phyloP scores from a whole-genome alignment of 2,329 filamentous ascomycete species.

The Zarea fungicola region DNA sequence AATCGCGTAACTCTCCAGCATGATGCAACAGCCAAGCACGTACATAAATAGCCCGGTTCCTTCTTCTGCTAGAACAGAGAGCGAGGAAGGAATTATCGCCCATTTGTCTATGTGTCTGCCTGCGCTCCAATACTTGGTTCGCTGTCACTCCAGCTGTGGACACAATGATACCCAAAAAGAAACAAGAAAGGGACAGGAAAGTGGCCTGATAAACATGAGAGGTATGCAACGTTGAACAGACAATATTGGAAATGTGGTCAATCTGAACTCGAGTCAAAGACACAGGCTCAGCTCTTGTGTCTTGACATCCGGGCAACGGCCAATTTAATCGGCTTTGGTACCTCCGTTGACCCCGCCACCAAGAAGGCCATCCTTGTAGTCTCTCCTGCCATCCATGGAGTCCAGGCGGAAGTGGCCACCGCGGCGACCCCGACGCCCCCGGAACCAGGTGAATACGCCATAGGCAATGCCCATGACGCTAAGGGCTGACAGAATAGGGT shows the following conservation, averaged over 20 bases:
- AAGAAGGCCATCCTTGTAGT: constrained; percentile 61
- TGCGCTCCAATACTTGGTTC: constrained; percentile 1
- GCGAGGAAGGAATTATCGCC: too few species aligned
- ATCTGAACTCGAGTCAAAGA: too few species aligned
- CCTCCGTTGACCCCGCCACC: constrained; percentile 41
- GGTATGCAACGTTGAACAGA: not conserved
- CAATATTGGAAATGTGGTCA: too few species aligned
- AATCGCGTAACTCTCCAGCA: not conserved
- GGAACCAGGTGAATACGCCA: constrained; percentile 47
- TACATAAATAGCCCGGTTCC: not conserved
- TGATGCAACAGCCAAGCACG: not conserved
- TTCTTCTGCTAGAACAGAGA: too few species aligned
- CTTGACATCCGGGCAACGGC: too few species aligned
- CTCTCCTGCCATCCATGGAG: constrained; percentile 38
- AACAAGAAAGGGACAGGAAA: not conserved
- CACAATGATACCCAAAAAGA: constrained; percentile 4
- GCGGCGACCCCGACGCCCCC: constrained; percentile 48
- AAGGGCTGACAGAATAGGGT: constrained; percentile 53
- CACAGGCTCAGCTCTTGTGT: too few species aligned
- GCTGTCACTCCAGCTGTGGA: constrained; percentile 8
- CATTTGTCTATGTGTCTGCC: not conserved
- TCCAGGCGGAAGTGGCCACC: constrained; percentile 59
- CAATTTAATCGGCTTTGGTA: constrained; percentile 45
- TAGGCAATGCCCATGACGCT: constrained; percentile 54
- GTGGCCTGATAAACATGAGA: not conserved